A percentile compares a stretch with the other conserved stretches of the same genome.
phyloP scores from a whole-genome alignment of 257 asterid genomes.

The Nicotiana tomentosiformis region DNA sequence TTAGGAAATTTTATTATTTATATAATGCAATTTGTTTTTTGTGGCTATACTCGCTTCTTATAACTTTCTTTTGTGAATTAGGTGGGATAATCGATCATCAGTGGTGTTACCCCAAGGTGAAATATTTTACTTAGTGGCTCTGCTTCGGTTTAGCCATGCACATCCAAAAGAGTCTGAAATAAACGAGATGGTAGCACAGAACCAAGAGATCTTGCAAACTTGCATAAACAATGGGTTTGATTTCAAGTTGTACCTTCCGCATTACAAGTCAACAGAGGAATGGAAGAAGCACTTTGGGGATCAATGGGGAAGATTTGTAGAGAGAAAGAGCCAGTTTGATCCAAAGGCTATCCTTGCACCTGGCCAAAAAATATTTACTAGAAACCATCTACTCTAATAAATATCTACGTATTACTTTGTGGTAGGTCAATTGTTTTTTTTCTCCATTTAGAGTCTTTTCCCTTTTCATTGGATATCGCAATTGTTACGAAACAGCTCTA shows the following conservation, averaged over 20 bases:
- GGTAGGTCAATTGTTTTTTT: not conserved
- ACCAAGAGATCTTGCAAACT: slow-evolving; percentile 49
- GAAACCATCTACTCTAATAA: slow-evolving; percentile 43
- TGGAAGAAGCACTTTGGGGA: slow-evolving; percentile 78
- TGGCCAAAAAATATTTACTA: slow-evolving; percentile 74
- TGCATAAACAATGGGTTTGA: slow-evolving; percentile 49
- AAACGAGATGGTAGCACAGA: slow-evolving; percentile 63
- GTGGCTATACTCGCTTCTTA: not conserved
- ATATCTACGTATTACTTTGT: not conserved
- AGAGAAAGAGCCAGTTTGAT: slow-evolving; percentile 60
- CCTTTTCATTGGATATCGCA: slow-evolving; percentile 10
- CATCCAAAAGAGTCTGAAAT: slow-evolving; percentile 43
- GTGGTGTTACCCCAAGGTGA: slow-evolving; percentile 63
- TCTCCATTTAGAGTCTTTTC: not conserved
- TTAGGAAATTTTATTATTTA: not conserved
- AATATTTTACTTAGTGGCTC: slow-evolving; percentile 69
- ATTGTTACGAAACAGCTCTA: slow-evolving; percentile 23
- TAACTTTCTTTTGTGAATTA: not conserved
- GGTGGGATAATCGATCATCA: slow-evolving; percentile 83
- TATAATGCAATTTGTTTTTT: too few species aligned
- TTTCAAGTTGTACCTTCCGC: slow-evolving; percentile 82
- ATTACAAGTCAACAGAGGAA: slow-evolving; percentile 48
- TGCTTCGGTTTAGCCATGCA: slow-evolving; percentile 60
- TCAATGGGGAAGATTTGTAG: slow-evolving; percentile 74
- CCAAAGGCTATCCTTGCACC: slow-evolving; percentile 93